Evolutionary conservation across 352 stramenopile genomes (phyloP).

Genomic region (Phytophthora capsici): DNA sequence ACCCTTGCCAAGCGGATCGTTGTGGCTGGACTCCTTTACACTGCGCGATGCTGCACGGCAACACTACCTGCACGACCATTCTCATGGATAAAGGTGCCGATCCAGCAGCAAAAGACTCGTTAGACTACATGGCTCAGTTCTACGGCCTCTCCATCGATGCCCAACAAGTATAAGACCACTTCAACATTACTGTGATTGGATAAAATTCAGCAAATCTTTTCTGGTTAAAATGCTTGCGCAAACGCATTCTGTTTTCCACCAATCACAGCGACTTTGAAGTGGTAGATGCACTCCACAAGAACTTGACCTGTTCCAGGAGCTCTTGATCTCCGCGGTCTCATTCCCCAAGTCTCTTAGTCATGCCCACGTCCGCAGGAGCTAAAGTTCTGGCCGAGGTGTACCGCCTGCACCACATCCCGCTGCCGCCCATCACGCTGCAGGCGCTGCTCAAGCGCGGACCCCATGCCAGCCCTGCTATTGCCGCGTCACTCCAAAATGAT

Average conservation of each 20-base stretch:
- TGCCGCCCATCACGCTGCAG: slow-evolving; percentile 83
- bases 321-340: neutral
- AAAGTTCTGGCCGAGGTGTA: slow-evolving; percentile 85
- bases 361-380: slow-evolving; percentile 48
- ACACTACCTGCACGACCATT: slow-evolving; percentile 29
- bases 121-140: slow-evolving; percentile 40
- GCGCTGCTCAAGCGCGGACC: slow-evolving; percentile 75
- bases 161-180: neutral
- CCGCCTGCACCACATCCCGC: slow-evolving; percentile 80
- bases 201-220: slow-evolving; percentile 2
- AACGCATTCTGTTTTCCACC: neutral
- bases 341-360: slow-evolving; percentile 23
- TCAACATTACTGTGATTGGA: slow-evolving; percentile 7
- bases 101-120: slow-evolving; percentile 37
- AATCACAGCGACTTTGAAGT: slow-evolving; percentile 6
- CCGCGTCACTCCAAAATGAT: slow-evolving; percentile 59
- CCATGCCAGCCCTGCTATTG: slow-evolving; percentile 48
- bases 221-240: slow-evolving; percentile 8
- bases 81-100: slow-evolving; percentile 51
- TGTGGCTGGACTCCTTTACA: slow-evolving; percentile 70
- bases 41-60: slow-evolving; percentile 63
- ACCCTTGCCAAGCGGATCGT: slow-evolving; percentile 42
- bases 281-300: slow-evolving; percentile 29
- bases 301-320: neutral
- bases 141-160: slow-evolving; percentile 16